Evolutionary conservation across 345 rosid genomes (phyloP), one percentile per base, ranked within the genome.

Genomic region (Brassica carinata): DNA sequence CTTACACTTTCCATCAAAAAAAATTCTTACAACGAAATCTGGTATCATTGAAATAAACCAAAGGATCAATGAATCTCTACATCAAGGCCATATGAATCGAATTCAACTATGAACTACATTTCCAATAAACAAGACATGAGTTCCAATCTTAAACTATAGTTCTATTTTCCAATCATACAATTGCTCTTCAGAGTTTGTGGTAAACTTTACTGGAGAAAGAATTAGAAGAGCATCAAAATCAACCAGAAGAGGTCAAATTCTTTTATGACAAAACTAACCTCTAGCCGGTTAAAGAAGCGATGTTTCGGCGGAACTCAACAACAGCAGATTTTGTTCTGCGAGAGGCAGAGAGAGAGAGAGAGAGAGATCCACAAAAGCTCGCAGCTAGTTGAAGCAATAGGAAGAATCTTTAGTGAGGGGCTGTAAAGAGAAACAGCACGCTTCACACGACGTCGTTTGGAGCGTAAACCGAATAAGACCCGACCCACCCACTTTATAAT

Each of bases 401-500:
- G 19, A 71, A 64, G 59, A 72, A 55, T 53, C 72, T 64, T 69
- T 69, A 43, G 17, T 53, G 31, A 3, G 31, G 31, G 48, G 67
- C 40, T 62, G 53, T 70, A 55, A 67, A 65, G 57, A 67, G 26
- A 69, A 8, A 8, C 26, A 61, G 9, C 43, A 68, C 67, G 17
- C 6, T 13, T 3, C 14, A 78, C 45, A 67, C 74, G 77, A 31
- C 64, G 29, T 8, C 74, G 78, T 66, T 64, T 72, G 2, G 1
- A 9, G 40, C 18, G 14, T 13, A 73, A 58, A 73, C 77, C 62
- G 63, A 40, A 40, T 26, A 55, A 51, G 77, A 72, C 77, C 70
- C 80, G 75, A 77, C 18, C 30, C 30, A 13, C 65, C 73, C 62
- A 43, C 34, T 63, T 43, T 57, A 27, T 38, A 8, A 69, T 36